Evolutionary conservation across 768 basidiomycete genomes (phyloP), one percentile per base, ranked within the genome.

Genomic region (Naganishia vishniacii): DNA sequence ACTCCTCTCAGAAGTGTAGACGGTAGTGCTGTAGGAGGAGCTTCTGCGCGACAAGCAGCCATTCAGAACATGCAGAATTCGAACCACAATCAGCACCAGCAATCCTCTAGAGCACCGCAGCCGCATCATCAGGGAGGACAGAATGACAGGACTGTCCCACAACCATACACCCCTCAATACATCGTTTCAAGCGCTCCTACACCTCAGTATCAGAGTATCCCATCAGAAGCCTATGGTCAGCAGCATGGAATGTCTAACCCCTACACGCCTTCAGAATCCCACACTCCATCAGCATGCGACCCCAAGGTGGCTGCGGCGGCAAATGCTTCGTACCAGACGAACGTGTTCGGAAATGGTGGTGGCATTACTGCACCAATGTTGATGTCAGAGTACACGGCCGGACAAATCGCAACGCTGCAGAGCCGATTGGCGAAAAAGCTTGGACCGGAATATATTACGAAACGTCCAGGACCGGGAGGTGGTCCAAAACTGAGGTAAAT

Each of bases 391-490:
- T 86, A 84, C 48, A 85, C 85, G 0, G 82, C 84, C 1, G 79
- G 81, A 60, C 85, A 84, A 70, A 84, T 91, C 45, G 87, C 85
- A 5, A 75, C 81, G 0, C 79, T 95, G 1, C 91, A 94, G 72
- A 84, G 83, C 13, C 88, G 91, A 74, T 81, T 99, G 31, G 82
- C 88, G 71, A 86, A 86, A 78, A 89, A 87, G 69, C 85, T 99
- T 20, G 95, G 95, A 2, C 95, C 95, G 1, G 95, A 98, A 79
- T 95, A 84, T 72, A 83, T 99, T 61, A 91, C 89, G 2, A 86
- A 87, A 68, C 82, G 95, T 16, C 87, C 89, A 7, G 93, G 94
- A 4, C 91, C 89, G 1, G 88, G 86, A 16, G 80, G 80, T 29
- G 63, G 53, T 20, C 44, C 53, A 25, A 46, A 58, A 23, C 48